Percentiles rank a stretch among this genome's conserved stretches.
These are phyloP conservation scores for Ajuga chamaepitys DNA, from an alignment of 257 asterid species.

Conservation along the genomic window DNA sequence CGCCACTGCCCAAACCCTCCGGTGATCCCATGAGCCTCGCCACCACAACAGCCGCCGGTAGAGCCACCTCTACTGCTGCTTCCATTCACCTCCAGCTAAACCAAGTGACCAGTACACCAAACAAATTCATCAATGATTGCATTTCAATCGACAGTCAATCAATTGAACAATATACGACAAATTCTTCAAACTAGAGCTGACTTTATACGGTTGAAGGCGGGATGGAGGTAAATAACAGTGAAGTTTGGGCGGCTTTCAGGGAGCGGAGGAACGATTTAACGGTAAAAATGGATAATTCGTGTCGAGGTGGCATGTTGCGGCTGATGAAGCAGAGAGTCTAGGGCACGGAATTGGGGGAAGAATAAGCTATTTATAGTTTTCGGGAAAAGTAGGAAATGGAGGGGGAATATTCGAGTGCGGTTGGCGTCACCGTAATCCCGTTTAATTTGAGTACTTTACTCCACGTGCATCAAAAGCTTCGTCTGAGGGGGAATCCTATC, in stretches of 20 bases:
- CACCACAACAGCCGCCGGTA: conserved; percentile 27
- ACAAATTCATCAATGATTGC: conserved; percentile 15
- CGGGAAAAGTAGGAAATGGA: conserved; percentile 28
- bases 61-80: conserved; percentile 15
- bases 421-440: conserved; percentile 22
- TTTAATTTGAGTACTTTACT: not conserved
- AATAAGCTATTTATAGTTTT: conserved; percentile 37
- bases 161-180: conserved; percentile 2
- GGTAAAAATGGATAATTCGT: conserved; percentile 8
- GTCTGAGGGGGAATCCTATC: no score
- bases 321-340: conserved; percentile 30
- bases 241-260: not conserved
- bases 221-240: not conserved
- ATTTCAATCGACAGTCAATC: conserved; percentile 10
- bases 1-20: conserved; percentile 45
- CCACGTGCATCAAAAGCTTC: no score
- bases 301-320: conserved; percentile 24
- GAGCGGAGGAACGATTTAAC: not conserved
- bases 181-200: conserved; percentile 21
- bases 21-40: conserved; percentile 56
- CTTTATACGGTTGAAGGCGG: conserved; percentile 15
- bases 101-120: conserved; percentile 28
- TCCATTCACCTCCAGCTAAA: conserved; percentile 29
- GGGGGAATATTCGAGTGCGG: conserved; percentile 32
- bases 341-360: conserved; percentile 40